A percentile compares a stretch with the other conserved stretches of the same genome.
These are phyloP conservation scores for Naganishia onofrii DNA, from an alignment of 768 basidiomycete species.

Conservation along the genomic window DNA sequence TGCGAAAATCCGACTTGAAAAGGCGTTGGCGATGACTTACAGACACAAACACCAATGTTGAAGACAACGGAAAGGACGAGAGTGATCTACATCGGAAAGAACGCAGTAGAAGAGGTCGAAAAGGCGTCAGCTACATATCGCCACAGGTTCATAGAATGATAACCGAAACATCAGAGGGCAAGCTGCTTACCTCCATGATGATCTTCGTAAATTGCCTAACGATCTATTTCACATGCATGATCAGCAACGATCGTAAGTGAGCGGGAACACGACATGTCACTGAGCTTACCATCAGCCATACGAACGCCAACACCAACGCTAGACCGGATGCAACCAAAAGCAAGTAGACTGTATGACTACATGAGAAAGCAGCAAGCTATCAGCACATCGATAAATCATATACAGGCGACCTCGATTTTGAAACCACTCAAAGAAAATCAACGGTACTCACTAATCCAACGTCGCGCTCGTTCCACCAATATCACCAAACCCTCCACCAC, in stretches of 20 bases:
- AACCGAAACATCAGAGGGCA: too few relatives aligned
- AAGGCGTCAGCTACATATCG: too few relatives aligned
- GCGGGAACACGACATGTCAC: neutral
- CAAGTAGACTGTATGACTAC: slow-evolving; percentile 71
- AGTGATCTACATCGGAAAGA: slow-evolving; percentile 34
- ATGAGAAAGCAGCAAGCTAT: neutral
- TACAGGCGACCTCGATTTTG: neutral
- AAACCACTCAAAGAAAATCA: neutral
- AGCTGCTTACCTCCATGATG: slow-evolving; percentile 60
- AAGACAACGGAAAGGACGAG: slow-evolving; percentile 47
- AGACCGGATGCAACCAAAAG: slow-evolving; percentile 69
- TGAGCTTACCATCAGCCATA: slow-evolving; percentile 60
- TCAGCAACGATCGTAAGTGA: neutral
- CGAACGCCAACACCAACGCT: slow-evolving; percentile 64
- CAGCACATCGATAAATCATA: neutral
- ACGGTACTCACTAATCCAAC: slow-evolving; percentile 62
- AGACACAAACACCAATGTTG: slow-evolving; percentile 67
- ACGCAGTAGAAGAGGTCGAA: neutral
- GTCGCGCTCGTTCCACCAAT: slow-evolving; percentile 61
- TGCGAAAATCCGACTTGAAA: neutral
- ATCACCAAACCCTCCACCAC: slow-evolving; percentile 67
- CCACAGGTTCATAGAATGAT: too few relatives aligned
- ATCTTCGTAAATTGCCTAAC: slow-evolving; percentile 68
- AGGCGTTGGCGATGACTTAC: slow-evolving; percentile 60
- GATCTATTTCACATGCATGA: slow-evolving; percentile 48